Evolutionary conservation across 352 stramenopile genomes (phyloP), one percentile per base, ranked within the genome.

Genomic region (Phytopythium helicoides): DNA sequence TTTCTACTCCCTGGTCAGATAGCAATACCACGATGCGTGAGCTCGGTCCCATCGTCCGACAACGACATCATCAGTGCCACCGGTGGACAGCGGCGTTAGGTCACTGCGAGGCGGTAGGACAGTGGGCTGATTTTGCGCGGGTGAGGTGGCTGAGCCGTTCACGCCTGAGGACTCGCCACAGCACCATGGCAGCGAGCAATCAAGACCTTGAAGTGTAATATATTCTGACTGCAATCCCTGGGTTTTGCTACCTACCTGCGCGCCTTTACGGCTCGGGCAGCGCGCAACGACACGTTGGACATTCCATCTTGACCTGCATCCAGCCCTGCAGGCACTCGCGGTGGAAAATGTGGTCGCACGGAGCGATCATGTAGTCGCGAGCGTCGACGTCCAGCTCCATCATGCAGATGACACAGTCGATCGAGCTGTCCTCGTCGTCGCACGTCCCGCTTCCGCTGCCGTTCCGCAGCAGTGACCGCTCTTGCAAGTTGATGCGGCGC

Each of bases 251-350:
- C 22, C 39, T 22, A 23, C 10, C 12, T 21, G 39, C 18, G 39
- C 39, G 18, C 23, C 42, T 51, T 38, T 76, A 94, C n/a, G 82
- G 82, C 73, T 91, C 80, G 22, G 94, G 92, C 50, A 98, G 72
- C 39, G 82, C 81, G 56, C 81, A 92, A 54, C 94, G 76, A 78
- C 94, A 98, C 53, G 95, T 97, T 49, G 94, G 94, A 72, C 95
- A 98, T 71, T 98, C 92, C 92, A 98, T 98, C 73, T 98, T 98
- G 45, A 98, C 88, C 44, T 98, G 86, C 95, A 98, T 98, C 95
- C 95, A 98, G 63, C 96, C 89, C 60, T 96, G 73, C 47, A 98
- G 83, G 64, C 95, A 98, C 54, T 93, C 78, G 54, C 83, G 80
- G 66, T 98, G 95, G 72, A 98, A 98, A 54, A 98, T 90, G 68